Base-by-base conservation (phyloP, 2,329 filamentous ascomycete species). In the Corinectria fuckeliana region DNA sequence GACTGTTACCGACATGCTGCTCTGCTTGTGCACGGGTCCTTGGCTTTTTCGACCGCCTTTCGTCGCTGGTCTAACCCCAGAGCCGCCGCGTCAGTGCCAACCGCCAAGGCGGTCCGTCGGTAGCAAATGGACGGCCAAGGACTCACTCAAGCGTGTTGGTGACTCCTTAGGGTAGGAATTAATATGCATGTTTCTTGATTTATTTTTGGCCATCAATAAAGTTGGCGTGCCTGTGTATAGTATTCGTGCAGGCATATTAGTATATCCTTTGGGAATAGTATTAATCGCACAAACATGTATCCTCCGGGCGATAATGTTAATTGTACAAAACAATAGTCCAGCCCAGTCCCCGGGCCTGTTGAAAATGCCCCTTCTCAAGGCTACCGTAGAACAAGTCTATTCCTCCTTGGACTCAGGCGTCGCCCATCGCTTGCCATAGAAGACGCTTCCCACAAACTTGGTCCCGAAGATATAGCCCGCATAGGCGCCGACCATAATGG, bases 401-500 rank as follows among this genome's bases (percentile, higher is more conserved):
- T 76, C 75, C 36, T 74, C 69, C 58, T 74, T 73, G 1, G 36
- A 44, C 34, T 44, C 58, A 16, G 34, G 62, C 56, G 34, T 62
- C 61, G 58, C 62, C 63, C 83, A 76, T 60, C 74, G 76, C 74
- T 74, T 81, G 32, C 81, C 82, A 66, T 78, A 82, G 6, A 78
- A 75, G 58, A 84, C 49, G 1, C 76, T 79, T 3, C 84, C 84
- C 0, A 88, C 88, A 16, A 87, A 64, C 55, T 86, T 70, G 72
- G 90, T 89, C 1, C 93, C 93, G 11, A 91, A 65, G 1, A 86
- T 81, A 75, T 91, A 93, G 1, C 95, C 95, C 5, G 86, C 77
- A 76, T 96, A 98, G 16, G 91, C 82, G 3, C 95, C 95, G 2
- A 86, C 88, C 4, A 98, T 78, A 58, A 99, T 91, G 0, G 95